These are phyloP conservation scores for Monilinia aucupariae DNA, from an alignment of 2,329 filamentous ascomycete species.

Conservation along the genomic window DNA sequence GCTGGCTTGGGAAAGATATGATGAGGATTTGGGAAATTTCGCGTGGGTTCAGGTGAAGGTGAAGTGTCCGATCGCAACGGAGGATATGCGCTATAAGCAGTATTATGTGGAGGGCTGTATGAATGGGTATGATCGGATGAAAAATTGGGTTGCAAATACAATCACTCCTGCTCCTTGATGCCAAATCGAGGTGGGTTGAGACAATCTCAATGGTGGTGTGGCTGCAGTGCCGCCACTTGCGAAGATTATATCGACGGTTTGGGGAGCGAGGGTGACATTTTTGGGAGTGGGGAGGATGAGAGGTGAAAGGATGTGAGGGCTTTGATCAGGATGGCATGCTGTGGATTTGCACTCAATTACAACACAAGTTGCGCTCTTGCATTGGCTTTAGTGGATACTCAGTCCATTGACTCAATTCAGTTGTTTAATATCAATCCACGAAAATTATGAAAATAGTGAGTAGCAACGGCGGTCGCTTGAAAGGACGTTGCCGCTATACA, in stretches of 20 bases:
- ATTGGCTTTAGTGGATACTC: neutral
- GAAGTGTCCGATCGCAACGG: neutral
- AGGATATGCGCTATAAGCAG: slow-evolving; percentile 7
- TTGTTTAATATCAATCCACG: neutral
- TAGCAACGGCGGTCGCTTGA: neutral
- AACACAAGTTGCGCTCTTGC: too few species aligned
- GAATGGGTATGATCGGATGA: slow-evolving; percentile 11
- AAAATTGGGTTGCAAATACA: slow-evolving; percentile 8
- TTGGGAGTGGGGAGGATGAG: too few species aligned
- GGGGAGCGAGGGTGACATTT: too few species aligned
- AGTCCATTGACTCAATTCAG: neutral
- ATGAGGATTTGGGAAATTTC: slow-evolving; percentile 16
- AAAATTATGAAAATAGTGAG: neutral
- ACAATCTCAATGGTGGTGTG: too few species aligned
- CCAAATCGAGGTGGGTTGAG: neutral
- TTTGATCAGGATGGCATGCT: neutral
- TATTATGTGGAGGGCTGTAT: slow-evolving; percentile 12
- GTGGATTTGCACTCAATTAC: neutral
- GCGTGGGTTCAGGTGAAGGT: slow-evolving; percentile 7
- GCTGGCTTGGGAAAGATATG: slow-evolving; percentile 11
- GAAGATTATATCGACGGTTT: too few species aligned
- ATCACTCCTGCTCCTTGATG: neutral
- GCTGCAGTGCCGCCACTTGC: too few species aligned
- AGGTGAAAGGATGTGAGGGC: too few species aligned
- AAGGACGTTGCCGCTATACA: neutral